A percentile compares a stretch with the other conserved stretches of the same genome.
These are phyloP conservation scores for Rhodotorula toruloides DNA, from an alignment of 768 basidiomycete species.

Conservation along the genomic window DNA sequence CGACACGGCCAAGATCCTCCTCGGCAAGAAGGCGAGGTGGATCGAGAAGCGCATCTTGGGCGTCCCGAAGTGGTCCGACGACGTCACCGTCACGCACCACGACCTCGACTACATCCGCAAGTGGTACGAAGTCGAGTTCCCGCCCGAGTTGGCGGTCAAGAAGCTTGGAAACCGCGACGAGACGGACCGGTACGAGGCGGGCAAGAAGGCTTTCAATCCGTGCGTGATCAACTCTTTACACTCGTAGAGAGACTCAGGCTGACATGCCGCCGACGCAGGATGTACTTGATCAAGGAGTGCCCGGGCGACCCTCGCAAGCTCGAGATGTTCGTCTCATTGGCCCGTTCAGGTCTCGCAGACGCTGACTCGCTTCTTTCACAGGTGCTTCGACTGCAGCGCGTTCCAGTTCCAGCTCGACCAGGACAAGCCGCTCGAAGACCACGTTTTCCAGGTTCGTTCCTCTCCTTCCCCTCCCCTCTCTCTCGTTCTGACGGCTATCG, in stretches of 20 bases:
- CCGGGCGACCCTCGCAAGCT: slow-evolving; percentile 45
- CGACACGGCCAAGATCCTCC: slow-evolving; percentile 47
- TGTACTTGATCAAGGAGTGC: slow-evolving; percentile 50
- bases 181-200: slow-evolving; percentile 43
- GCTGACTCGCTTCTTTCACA: neutral
- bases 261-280: slow-evolving; percentile 37
- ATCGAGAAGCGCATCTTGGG: slow-evolving; percentile 48
- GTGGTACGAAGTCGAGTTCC: slow-evolving; percentile 47
- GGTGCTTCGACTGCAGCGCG: slow-evolving; percentile 41
- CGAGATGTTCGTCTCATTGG: slow-evolving; percentile 51
- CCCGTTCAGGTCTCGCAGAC: slow-evolving; percentile 18
- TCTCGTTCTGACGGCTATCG: no score
- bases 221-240: slow-evolving; percentile 20
- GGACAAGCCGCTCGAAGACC: slow-evolving; percentile 46
- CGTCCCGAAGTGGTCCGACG: slow-evolving; percentile 49
- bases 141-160: slow-evolving; percentile 42
- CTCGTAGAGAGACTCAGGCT: neutral
- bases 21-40: slow-evolving; percentile 46
- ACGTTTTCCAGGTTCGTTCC: slow-evolving; percentile 47
- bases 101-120: slow-evolving; percentile 48
- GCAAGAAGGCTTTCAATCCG: slow-evolving; percentile 47
- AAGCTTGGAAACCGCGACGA: slow-evolving; percentile 48
- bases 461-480: neutral
- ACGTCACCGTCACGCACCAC: slow-evolving; percentile 49
- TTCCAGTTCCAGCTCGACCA: slow-evolving; percentile 41